phyloP scores from a whole-genome alignment of 2,329 filamentous ascomycete species.

The Helminthosporium solani region DNA sequence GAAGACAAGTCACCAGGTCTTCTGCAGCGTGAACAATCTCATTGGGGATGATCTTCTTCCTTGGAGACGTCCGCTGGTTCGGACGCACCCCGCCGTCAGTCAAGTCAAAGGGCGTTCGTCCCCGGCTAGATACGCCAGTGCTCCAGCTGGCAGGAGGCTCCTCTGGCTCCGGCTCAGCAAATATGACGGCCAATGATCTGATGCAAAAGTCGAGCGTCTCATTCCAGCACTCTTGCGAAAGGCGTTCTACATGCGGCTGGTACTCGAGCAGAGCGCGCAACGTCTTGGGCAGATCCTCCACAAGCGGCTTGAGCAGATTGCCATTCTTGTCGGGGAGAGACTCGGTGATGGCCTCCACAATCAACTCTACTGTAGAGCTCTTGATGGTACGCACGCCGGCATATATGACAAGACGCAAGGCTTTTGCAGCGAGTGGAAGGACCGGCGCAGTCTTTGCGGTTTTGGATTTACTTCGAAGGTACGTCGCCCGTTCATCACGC shows the following conservation, averaged over 20 bases:
- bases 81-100: slow-evolving; percentile 26
- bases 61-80: slow-evolving; percentile 25
- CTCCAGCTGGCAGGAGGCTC: slow-evolving; percentile 28
- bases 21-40: slow-evolving; percentile 29
- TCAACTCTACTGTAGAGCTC: slow-evolving; percentile 72
- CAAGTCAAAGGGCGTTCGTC: slow-evolving; percentile 34
- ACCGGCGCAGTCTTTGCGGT: slow-evolving; percentile 44
- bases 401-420: slow-evolving; percentile 70
- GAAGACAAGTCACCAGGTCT: slow-evolving; percentile 62
- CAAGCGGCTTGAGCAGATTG: slow-evolving; percentile 66
- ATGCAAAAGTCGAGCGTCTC: slow-evolving; percentile 70
- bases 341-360: slow-evolving; percentile 81
- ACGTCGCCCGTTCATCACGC: slow-evolving; percentile 65
- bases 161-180: slow-evolving; percentile 26
- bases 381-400: slow-evolving; percentile 68
- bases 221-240: slow-evolving; percentile 69
- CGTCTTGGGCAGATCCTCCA: slow-evolving; percentile 76
- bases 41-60: slow-evolving; percentile 20
- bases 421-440: slow-evolving; percentile 68
- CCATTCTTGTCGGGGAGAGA: slow-evolving; percentile 64
- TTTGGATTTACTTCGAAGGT: slow-evolving; percentile 53
- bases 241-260: slow-evolving; percentile 76
- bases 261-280: slow-evolving; percentile 70
- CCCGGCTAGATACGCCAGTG: slow-evolving; percentile 30
- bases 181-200: slow-evolving; percentile 53